phyloP scores from a whole-genome alignment of 202 grass and related monocot genomes.

The Bolboschoenoplectus hybrid region DNA sequence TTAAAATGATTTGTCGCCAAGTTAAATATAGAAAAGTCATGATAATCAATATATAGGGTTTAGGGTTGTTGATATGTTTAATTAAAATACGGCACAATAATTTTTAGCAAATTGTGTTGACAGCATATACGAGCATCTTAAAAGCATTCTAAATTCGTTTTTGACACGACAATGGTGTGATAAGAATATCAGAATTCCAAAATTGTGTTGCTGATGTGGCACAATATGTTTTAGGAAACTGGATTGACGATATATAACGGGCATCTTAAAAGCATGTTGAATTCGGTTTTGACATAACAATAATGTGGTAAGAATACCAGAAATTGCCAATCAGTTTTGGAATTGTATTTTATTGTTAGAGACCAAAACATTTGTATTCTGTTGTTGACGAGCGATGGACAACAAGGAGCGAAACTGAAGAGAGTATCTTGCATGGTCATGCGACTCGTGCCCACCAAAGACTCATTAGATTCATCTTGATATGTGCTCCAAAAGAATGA shows the following conservation, averaged over 20 bases:
- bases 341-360: neutral
- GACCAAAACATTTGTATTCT: neutral
- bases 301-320: neutral
- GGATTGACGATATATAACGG: neutral
- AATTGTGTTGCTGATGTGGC: too few species aligned
- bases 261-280: neutral
- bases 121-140: too few species aligned
- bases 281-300: neutral
- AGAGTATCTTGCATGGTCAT: neutral
- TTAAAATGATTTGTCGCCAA: neutral
- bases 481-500: neutral
- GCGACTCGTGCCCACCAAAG: neutral
- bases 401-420: neutral
- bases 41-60: neutral
- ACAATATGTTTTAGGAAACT: too few species aligned
- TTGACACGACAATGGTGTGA: too few species aligned
- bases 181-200: too few species aligned
- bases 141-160: too few species aligned
- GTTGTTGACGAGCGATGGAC: neutral
- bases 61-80: neutral
- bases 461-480: neutral
- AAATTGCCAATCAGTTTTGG: neutral
- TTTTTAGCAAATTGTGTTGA: too few species aligned
- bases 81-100: neutral
- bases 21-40: neutral